phyloP scores from a whole-genome alignment of 1,284 basidiomycete species.

The Cryptococcus depauperatus region DNA sequence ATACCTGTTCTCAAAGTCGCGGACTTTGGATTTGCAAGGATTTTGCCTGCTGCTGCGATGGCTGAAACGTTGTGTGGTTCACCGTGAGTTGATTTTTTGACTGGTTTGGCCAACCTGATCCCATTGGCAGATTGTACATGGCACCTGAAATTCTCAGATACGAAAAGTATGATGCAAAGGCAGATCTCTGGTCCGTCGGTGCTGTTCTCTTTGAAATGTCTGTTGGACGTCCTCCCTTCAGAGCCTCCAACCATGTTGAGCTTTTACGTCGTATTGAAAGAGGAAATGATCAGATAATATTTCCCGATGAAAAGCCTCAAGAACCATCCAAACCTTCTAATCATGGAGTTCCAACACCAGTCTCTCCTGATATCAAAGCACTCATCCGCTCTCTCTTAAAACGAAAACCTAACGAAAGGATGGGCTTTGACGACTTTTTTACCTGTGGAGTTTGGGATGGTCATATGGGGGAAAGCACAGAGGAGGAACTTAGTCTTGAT shows the following conservation, averaged over 20 bases:
- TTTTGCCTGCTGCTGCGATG: conserved; percentile 82
- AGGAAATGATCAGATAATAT: conserved; percentile 65
- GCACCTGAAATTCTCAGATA: conserved; percentile 96
- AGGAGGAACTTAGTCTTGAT: conserved; percentile 29
- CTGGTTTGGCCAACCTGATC: not conserved
- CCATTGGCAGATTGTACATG: conserved; percentile 76
- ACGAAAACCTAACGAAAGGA: conserved; percentile 73
- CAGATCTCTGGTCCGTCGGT: conserved; percentile 95
- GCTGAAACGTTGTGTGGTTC: conserved; percentile 97
- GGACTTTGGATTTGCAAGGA: conserved; percentile 95
- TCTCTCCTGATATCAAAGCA: conserved; percentile 77
- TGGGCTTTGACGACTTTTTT: conserved; percentile 90
- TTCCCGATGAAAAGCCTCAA: conserved; percentile 72
- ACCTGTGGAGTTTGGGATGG: conserved; percentile 69
- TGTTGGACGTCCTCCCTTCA: conserved; percentile 86
- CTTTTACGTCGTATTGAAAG: conserved; percentile 87
- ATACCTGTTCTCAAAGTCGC: conserved; percentile 93
- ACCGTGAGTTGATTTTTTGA: conserved; percentile 55
- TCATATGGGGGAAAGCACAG: conserved; percentile 55
- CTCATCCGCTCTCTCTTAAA: conserved; percentile 78
- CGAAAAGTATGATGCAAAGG: conserved; percentile 96
- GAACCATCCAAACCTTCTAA: conserved; percentile 27
- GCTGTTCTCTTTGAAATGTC: conserved; percentile 95
- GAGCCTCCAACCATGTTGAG: conserved; percentile 93
- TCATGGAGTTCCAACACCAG: conserved; percentile 30